A percentile compares a stretch with the other conserved stretches of the same genome.
phyloP scores from a whole-genome alignment of 1,284 basidiomycete genomes.

The Boletellus sp. region DNA sequence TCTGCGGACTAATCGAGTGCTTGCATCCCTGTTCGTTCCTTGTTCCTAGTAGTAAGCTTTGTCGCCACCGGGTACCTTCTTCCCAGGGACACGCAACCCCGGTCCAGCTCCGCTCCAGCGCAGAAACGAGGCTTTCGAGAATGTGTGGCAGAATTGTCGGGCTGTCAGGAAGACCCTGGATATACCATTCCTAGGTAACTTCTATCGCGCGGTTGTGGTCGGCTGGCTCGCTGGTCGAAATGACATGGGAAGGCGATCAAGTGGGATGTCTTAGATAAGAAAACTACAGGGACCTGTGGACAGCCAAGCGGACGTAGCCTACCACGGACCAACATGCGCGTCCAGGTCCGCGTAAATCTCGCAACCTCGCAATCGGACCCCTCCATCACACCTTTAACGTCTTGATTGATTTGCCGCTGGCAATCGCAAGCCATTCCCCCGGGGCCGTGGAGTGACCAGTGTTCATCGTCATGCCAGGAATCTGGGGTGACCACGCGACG shows the following conservation, averaged over 20 bases:
- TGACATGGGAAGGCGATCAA: neutral
- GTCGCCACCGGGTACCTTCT: too few relatives aligned
- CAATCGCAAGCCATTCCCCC: conserved; percentile 90
- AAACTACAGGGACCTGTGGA: too few relatives aligned
- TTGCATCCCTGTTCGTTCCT: too few relatives aligned
- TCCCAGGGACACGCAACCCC: too few relatives aligned
- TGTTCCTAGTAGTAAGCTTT: too few relatives aligned
- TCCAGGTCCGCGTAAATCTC: neutral
- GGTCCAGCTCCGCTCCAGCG: too few relatives aligned
- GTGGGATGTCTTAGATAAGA: too few relatives aligned
- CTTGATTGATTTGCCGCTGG: conserved; percentile 80
- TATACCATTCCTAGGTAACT: neutral
- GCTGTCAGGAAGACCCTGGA: too few relatives aligned
- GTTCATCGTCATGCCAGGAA: conserved; percentile 69
- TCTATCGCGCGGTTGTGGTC: neutral
- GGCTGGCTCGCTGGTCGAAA: neutral
- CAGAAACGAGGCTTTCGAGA: too few relatives aligned
- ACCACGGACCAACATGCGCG: neutral
- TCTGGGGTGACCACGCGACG: conserved; percentile 82
- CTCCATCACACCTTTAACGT: conserved; percentile 66
- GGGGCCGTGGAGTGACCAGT: conserved; percentile 67
- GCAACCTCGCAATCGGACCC: neutral
- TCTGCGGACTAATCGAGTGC: too few relatives aligned
- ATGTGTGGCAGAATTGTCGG: too few relatives aligned
- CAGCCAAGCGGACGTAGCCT: neutral